Conservation (phyloP, 2,329 filamentous ascomycete species). For the Chaetomiaceae sp. region DNA sequence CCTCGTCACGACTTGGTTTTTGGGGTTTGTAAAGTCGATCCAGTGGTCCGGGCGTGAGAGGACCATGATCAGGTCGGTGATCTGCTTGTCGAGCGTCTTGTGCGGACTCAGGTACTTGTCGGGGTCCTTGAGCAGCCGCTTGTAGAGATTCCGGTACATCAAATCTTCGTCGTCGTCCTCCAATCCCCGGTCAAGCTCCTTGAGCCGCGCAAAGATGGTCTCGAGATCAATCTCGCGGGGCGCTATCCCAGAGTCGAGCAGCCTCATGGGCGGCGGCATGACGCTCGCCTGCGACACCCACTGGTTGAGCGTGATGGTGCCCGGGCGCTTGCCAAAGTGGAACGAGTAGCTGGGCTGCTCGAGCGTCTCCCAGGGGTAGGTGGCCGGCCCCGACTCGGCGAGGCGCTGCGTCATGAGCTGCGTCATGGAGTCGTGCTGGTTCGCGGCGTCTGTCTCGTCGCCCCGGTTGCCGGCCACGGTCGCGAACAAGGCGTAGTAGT, state of each 20-base stretch:
- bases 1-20: conserved; percentile 69
- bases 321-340: conserved; percentile 60
- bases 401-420: conserved; percentile 55
- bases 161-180: conserved; percentile 55
- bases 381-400: conserved; percentile 39
- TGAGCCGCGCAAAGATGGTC: conserved; percentile 55
- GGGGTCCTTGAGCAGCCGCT: conserved; percentile 62
- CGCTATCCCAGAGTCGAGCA: conserved; percentile 54
- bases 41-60: conserved; percentile 60
- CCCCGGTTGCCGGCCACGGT: conserved; percentile 45
- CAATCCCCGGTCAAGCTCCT: conserved; percentile 52
- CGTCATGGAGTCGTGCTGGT: conserved; percentile 52
- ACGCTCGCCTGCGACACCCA: conserved; percentile 59
- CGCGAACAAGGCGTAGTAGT: conserved; percentile 54
- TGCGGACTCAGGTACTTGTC: conserved; percentile 59
- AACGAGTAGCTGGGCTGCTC: conserved; percentile 71
- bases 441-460: conserved; percentile 44
- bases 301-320: conserved; percentile 68
- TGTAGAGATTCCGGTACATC: conserved; percentile 62
- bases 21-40: conserved; percentile 67
- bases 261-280: conserved; percentile 50
- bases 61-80: conserved; percentile 66
- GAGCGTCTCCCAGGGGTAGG: conserved; percentile 63
- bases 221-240: conserved; percentile 59
- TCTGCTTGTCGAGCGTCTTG: conserved; percentile 64